Percentiles rank a stretch among this genome's conserved stretches.
Conservation (phyloP, 768 basidiomycete genomes). For the Lactifluus pinguis region DNA sequence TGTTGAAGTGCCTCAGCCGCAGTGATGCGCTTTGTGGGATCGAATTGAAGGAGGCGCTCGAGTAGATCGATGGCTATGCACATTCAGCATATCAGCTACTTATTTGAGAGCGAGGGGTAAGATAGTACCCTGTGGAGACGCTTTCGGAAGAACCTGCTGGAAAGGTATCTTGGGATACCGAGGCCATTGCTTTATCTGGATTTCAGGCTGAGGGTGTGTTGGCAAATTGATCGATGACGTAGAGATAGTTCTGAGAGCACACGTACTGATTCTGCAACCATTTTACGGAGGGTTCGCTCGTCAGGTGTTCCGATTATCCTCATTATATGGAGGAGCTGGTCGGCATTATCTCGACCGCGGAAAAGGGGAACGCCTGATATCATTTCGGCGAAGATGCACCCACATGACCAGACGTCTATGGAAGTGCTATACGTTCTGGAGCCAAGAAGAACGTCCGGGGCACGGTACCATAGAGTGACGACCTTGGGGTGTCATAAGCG, state of each 20-base stretch:
- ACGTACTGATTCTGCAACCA: constrained; percentile 81
- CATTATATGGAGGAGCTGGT: constrained; percentile 97
- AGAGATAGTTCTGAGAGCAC: background rate
- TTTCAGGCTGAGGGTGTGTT: constrained; percentile 56
- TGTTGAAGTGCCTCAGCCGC: constrained; percentile 88
- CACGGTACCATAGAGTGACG: constrained; percentile 97
- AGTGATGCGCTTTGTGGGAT: constrained; percentile 84
- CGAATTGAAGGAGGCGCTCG: constrained; percentile 91
- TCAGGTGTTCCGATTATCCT: constrained; percentile 93
- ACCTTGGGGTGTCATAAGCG: constrained; percentile 44
- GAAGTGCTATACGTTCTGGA: constrained; percentile 96
- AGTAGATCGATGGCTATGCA: constrained; percentile 77
- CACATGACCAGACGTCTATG: constrained; percentile 98
- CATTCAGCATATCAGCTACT: background rate
- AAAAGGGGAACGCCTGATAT: constrained; percentile 95
- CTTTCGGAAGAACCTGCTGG: constrained; percentile 75
- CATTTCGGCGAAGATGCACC: constrained; percentile 99
- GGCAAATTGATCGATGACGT: background rate
- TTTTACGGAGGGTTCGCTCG: constrained; percentile 79
- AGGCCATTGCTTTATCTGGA: constrained; percentile 75
- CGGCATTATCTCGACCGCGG: constrained; percentile 93
- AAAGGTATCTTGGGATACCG: constrained; percentile 80
- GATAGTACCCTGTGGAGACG: constrained; percentile 66
- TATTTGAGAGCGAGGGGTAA: background rate
- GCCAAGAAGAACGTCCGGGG: constrained; percentile 94